A percentile compares a stretch with the other conserved stretches of the same genome.
These are phyloP conservation scores for Didymella keratinophila DNA, from an alignment of 2,329 filamentous ascomycete species.

Conservation along the genomic window DNA sequence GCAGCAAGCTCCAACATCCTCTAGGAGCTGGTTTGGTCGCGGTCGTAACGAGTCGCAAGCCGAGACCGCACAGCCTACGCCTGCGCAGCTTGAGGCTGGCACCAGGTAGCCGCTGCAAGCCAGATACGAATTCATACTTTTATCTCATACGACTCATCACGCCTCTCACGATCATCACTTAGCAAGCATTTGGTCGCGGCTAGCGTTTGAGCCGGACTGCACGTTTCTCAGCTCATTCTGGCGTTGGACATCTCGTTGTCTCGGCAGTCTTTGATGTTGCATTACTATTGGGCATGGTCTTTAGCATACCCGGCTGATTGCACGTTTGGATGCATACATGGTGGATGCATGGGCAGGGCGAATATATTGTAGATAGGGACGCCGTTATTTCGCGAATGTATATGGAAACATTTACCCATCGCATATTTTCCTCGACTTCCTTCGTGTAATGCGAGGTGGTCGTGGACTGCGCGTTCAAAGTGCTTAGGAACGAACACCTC, in stretches of 20 bases:
- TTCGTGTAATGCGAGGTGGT: background rate
- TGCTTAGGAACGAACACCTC: too few species aligned
- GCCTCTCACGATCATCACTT: slow-evolving; percentile 13
- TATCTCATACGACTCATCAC: slow-evolving; percentile 7
- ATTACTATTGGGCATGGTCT: background rate
- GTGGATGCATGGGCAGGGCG: background rate
- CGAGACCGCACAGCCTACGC: slow-evolving; percentile 36
- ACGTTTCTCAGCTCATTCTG: background rate
- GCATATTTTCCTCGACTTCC: background rate
- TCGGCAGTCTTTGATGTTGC: background rate
- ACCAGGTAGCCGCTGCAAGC: slow-evolving; percentile 33
- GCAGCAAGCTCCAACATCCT: slow-evolving; percentile 27
- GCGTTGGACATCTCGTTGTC: background rate
- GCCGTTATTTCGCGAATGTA: background rate
- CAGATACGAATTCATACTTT: slow-evolving; percentile 17
- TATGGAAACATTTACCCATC: background rate
- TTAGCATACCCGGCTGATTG: background rate
- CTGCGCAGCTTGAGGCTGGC: slow-evolving; percentile 49
- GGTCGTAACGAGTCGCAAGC: slow-evolving; percentile 28
- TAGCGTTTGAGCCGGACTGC: background rate
- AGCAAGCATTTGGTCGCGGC: slow-evolving; percentile 9
- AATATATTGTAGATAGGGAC: background rate
- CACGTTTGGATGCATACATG: background rate
- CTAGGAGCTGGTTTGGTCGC: slow-evolving; percentile 42
- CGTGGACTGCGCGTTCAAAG: too few species aligned